Evolutionary conservation across 176 grass and related monocot genomes (phyloP).

Genomic region (Elymus sibiricus): DNA sequence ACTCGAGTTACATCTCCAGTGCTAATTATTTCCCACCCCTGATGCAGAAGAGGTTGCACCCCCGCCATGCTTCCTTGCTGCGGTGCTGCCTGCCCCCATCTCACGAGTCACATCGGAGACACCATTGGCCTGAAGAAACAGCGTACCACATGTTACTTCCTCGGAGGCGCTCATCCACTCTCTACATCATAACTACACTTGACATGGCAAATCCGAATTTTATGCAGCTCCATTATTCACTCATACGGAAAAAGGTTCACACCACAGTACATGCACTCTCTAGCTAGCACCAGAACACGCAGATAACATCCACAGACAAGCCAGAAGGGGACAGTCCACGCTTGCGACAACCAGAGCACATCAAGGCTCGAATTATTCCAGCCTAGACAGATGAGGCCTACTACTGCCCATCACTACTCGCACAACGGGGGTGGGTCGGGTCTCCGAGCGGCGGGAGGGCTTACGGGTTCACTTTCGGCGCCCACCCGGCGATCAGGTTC

Average conservation of each 20-base stretch:
- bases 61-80: no score
- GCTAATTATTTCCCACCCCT: no score
- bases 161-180: neutral
- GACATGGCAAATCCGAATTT: neutral
- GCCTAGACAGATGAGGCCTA: constrained; percentile 6
- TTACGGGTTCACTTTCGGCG: constrained; percentile 56
- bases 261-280: neutral
- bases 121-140: neutral
- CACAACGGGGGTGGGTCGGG: neutral
- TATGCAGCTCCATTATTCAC: neutral
- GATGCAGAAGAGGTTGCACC: no score
- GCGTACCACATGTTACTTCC: neutral
- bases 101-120: neutral
- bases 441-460: neutral
- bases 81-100: no score
- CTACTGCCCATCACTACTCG: neutral
- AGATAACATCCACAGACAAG: neutral
- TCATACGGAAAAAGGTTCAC: neutral
- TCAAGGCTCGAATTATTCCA: constrained; percentile 29
- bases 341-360: neutral
- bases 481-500: constrained; percentile 77
- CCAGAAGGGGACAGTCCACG: neutral
- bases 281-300: neutral
- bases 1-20: no score
- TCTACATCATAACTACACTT: neutral